Evolutionary conservation across 2,329 filamentous ascomycete species (phyloP).

Genomic region (Periconia digitata): DNA sequence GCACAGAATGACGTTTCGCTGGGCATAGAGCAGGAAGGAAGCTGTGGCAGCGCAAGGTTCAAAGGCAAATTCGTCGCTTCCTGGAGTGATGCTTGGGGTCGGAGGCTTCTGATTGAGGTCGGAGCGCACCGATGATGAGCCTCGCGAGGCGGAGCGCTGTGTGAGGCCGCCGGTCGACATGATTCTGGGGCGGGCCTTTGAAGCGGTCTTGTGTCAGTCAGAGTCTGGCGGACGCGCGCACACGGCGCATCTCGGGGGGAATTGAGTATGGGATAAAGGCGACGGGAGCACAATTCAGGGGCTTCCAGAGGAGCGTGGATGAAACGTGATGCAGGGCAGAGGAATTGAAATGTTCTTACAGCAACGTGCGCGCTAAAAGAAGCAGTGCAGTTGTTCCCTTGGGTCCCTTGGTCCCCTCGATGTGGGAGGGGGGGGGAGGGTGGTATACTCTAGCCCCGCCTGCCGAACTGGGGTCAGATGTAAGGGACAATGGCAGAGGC

Average conservation of each 20-base stretch:
- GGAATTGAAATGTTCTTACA: slow-evolving; percentile 38
- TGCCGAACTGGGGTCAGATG: slow-evolving; percentile 34
- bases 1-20: slow-evolving; percentile 80
- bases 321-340: slow-evolving; percentile 16
- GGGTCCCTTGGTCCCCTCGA: slow-evolving; percentile 22
- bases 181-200: slow-evolving; percentile 28
- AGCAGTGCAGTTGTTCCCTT: slow-evolving; percentile 33
- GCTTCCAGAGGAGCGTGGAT: slow-evolving; percentile 25
- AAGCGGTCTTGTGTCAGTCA: slow-evolving; percentile 30
- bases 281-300: slow-evolving; percentile 30
- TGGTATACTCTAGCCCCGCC: slow-evolving; percentile 43
- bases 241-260: slow-evolving; percentile 33
- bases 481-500: slow-evolving; percentile 32
- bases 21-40: slow-evolving; percentile 84
- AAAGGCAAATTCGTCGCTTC: slow-evolving; percentile 59
- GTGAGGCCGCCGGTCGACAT: slow-evolving; percentile 50
- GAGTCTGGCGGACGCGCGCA: slow-evolving; percentile 21
- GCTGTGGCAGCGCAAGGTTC: slow-evolving; percentile 89
- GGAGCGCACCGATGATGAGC: slow-evolving; percentile 32
- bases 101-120: slow-evolving; percentile 43
- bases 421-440: slow-evolving; percentile 26
- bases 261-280: slow-evolving; percentile 28
- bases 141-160: slow-evolving; percentile 46
- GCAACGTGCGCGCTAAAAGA: slow-evolving; percentile 40
- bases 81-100: slow-evolving; percentile 48